Evolutionary conservation across 805 yeast genomes (phyloP).

Genomic region (Ogataea paraovalis): DNA sequence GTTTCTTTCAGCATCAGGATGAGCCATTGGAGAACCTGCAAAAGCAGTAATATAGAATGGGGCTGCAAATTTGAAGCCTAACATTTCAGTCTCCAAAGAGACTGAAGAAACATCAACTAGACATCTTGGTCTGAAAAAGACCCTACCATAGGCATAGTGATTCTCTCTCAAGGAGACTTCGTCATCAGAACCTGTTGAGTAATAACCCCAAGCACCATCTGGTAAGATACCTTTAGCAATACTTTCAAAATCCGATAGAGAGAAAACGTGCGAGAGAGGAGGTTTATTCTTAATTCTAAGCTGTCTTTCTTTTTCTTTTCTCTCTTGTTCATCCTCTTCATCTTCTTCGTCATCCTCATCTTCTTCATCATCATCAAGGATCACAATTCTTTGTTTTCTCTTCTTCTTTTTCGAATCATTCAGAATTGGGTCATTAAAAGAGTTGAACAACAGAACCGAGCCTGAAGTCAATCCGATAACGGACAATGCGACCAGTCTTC

Average conservation of each 20-base stretch:
- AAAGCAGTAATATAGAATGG: conserved; percentile 91
- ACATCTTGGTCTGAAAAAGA: conserved; percentile 80
- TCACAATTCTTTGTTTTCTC: conserved; percentile 16
- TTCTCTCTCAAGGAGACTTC: conserved; percentile 86
- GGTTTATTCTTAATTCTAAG: conserved; percentile 53
- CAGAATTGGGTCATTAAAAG: conserved; percentile 5
- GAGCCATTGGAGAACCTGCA: conserved; percentile 83
- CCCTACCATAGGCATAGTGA: conserved; percentile 79
- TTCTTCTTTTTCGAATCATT: conserved; percentile 17
- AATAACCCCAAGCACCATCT: conserved; percentile 82
- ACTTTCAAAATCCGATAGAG: conserved; percentile 79
- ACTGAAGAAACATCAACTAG: conserved; percentile 69
- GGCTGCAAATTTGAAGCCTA: conserved; percentile 58
- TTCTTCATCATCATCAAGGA: conserved; percentile 26
- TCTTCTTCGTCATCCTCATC: conserved; percentile 24
- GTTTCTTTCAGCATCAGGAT: conserved; percentile 82
- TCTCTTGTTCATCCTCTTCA: conserved; percentile 23
- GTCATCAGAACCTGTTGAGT: conserved; percentile 87
- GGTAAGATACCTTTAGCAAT: conserved; percentile 76
- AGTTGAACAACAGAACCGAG: neutral
- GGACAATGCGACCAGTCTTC: neutral
- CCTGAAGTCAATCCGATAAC: conserved; percentile 4
- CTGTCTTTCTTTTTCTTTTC: conserved; percentile 37
- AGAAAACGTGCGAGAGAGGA: conserved; percentile 61
- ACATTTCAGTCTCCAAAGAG: conserved; percentile 60